phyloP scores from a whole-genome alignment of 352 stramenopile species.

The Globisporangium radiosum region DNA sequence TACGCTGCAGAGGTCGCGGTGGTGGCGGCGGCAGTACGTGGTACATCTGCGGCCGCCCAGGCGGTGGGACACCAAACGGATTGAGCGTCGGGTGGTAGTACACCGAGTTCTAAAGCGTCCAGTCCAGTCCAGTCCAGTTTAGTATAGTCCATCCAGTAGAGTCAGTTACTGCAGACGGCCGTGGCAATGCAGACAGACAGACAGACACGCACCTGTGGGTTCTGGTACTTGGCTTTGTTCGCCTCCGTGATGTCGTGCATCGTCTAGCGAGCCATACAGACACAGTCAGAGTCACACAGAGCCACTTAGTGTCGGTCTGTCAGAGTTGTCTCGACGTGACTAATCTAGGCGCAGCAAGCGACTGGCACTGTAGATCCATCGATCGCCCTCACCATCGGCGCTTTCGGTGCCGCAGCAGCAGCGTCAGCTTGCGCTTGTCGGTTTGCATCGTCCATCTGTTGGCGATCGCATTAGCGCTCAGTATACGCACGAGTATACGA shows the following conservation, averaged over 20 bases:
- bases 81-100: conserved; percentile 81
- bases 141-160: too few species aligned
- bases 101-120: conserved; percentile 48
- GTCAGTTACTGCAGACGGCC: too few species aligned
- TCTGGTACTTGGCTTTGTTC: conserved; percentile 65
- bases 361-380: not conserved
- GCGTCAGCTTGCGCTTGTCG: conserved; percentile 22
- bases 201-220: conserved; percentile 36
- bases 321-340: not conserved
- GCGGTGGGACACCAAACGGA: conserved; percentile 61
- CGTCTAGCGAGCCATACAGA: conserved; percentile 24
- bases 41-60: conserved; percentile 58
- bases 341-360: not conserved
- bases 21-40: conserved; percentile 21
- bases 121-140: too few species aligned
- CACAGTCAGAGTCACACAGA: not conserved
- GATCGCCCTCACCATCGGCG: conserved; percentile 18
- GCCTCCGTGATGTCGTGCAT: conserved; percentile 39
- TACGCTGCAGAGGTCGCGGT: conserved; percentile 8
- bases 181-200: too few species aligned
- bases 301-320: not conserved
- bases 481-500: not conserved
- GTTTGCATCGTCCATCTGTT: conserved; percentile 37
- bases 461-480: not conserved
- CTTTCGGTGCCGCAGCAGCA: conserved; percentile 7